Percentiles rank a stretch among this genome's conserved stretches.
These are phyloP conservation scores for Penicillium glabrum DNA, from an alignment of 2,329 filamentous ascomycete genomes.

Conservation along the genomic window DNA sequence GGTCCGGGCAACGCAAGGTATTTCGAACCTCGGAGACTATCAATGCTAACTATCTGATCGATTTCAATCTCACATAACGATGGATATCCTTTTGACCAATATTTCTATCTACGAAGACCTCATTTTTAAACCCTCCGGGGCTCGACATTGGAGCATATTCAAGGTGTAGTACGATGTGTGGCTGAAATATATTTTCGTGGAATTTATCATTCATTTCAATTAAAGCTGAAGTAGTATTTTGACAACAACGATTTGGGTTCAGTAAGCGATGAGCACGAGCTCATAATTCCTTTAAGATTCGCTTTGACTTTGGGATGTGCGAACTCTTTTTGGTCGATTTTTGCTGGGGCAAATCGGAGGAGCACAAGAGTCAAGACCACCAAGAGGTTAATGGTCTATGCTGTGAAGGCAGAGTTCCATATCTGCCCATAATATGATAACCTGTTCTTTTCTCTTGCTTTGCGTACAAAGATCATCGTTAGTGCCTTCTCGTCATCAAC, in stretches of 20 bases:
- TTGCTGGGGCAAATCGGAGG: background rate
- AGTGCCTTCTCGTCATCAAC: background rate
- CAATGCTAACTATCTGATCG: background rate
- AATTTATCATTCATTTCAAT: background rate
- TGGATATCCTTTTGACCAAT: too few species aligned
- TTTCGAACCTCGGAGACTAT: background rate
- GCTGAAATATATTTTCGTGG: background rate
- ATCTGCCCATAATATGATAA: background rate
- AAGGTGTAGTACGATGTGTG: background rate
- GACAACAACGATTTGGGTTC: background rate
- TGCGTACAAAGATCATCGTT: background rate
- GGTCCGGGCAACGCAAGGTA: conserved; percentile 34
- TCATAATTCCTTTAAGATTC: background rate
- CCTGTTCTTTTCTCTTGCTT: background rate
- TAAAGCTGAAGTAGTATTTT: too few species aligned
- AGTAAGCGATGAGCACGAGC: background rate
- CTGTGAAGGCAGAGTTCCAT: background rate
- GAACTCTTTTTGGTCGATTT: background rate
- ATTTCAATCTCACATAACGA: background rate
- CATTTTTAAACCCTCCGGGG: background rate
- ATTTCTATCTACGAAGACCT: too few species aligned
- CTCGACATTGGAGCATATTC: background rate
- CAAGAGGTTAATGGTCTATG: background rate
- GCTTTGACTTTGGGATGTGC: background rate
- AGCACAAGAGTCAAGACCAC: background rate